These are phyloP conservation scores for Austroboletus festivus DNA, from an alignment of 768 basidiomycete genomes.

Conservation along the genomic window DNA sequence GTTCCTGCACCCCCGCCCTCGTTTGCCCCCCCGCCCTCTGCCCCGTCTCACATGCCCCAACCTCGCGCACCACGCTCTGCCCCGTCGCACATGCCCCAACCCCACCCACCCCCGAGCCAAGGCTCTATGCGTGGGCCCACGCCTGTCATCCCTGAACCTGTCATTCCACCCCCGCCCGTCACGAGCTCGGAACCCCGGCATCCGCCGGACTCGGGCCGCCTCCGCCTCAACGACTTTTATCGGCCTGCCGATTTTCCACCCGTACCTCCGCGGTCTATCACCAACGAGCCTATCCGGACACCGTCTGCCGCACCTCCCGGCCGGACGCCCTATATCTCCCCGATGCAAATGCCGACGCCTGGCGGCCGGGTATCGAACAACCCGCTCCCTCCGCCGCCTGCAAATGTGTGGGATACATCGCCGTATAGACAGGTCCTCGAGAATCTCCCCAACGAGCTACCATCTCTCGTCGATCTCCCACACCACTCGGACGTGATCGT, in stretches of 20 bases:
- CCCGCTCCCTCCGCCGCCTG: conserved; percentile 63
- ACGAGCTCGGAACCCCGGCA: conserved; percentile 6
- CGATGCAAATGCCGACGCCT: conserved; percentile 4
- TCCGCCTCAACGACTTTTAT: conserved; percentile 30
- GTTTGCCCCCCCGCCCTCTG: neutral
- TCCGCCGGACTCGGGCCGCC: conserved; percentile 14
- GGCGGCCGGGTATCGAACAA: conserved; percentile 31
- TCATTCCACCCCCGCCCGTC: conserved; percentile 24
- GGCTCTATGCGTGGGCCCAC: conserved; percentile 16
- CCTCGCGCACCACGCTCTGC: neutral
- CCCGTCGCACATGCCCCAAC: conserved; percentile 13
- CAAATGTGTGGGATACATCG: conserved; percentile 54
- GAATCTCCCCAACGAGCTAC: conserved; percentile 46
- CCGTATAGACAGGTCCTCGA: conserved; percentile 53
- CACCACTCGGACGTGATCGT: neutral
- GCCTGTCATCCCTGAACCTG: conserved; percentile 9
- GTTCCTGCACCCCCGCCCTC: neutral
- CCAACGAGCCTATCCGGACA: conserved; percentile 6
- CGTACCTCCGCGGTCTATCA: neutral
- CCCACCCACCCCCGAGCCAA: neutral
- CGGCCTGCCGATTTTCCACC: conserved; percentile 13
- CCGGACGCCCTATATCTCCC: conserved; percentile 9
- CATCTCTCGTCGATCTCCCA: conserved; percentile 13
- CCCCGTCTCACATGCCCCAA: conserved; percentile 19
- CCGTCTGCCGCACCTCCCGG: conserved; percentile 5